These are phyloP conservation scores for Coemansia sp. DNA, from an alignment of 371 early-diverging fungal species.

Conservation along the genomic window DNA sequence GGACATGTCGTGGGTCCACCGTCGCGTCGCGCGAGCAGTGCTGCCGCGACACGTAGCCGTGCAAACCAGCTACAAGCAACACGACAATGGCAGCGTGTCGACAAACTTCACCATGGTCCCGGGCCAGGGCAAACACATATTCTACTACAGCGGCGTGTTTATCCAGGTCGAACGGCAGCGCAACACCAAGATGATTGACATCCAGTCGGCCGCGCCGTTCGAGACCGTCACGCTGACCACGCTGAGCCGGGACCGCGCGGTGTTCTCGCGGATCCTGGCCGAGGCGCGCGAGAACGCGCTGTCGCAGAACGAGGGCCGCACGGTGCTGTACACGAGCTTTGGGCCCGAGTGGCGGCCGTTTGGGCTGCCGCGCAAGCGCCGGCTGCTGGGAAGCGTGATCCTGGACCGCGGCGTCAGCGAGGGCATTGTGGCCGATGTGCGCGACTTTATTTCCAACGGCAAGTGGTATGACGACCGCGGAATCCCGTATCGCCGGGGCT, in stretches of 20 bases:
- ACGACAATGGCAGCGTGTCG: slow-evolving; percentile 86
- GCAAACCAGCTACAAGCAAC: slow-evolving; percentile 82
- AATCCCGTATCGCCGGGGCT: slow-evolving; percentile 97
- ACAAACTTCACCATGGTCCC: slow-evolving; percentile 87
- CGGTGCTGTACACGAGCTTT: slow-evolving; percentile 90
- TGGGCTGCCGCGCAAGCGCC: slow-evolving; percentile 85
- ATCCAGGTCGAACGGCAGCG: slow-evolving; percentile 84
- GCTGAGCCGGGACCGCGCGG: slow-evolving; percentile 71
- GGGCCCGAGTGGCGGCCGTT: slow-evolving; percentile 98
- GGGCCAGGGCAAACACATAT: slow-evolving; percentile 89
- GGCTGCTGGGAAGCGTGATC: slow-evolving; percentile 85
- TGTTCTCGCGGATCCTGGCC: slow-evolving; percentile 74
- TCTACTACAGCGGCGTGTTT: slow-evolving; percentile 81
- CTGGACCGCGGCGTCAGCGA: slow-evolving; percentile 77
- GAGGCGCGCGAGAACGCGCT: slow-evolving; percentile 85
- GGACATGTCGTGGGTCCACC: slow-evolving; percentile 36
- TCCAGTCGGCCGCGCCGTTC: slow-evolving; percentile 87
- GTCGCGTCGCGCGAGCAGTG: slow-evolving; percentile 46
- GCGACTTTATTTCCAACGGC: slow-evolving; percentile 80
- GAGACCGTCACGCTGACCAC: slow-evolving; percentile 95
- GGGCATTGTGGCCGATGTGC: slow-evolving; percentile 78
- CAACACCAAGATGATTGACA: slow-evolving; percentile 82
- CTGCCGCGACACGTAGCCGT: slow-evolving; percentile 79
- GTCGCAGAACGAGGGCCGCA: slow-evolving; percentile 87
- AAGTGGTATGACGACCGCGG: slow-evolving; percentile 95